phyloP scores from a whole-genome alignment of 176 grass and related monocot species.

The Paspalum notatum region DNA sequence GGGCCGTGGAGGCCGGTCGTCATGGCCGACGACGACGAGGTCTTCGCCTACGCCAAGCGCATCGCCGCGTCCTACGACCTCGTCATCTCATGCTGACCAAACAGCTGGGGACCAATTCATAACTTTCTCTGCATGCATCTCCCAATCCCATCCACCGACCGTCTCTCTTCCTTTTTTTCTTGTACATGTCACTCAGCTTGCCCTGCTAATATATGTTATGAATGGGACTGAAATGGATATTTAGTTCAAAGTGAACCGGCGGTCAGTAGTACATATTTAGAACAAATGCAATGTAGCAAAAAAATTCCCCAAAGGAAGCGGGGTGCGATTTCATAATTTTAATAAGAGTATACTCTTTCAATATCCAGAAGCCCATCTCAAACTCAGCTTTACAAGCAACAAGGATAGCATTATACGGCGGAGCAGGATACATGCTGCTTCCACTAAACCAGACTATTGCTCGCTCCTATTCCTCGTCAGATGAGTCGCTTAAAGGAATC shows the following conservation, averaged over 20 bases:
- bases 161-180: too few relatives aligned
- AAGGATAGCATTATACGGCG: background rate
- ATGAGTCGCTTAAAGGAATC: constrained; percentile 45
- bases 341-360: background rate
- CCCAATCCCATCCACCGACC: too few relatives aligned
- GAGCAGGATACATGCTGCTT: background rate
- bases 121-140: too few relatives aligned
- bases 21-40: constrained; percentile 85
- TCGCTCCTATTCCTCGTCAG: constrained; percentile 61
- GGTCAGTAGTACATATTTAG: too few relatives aligned
- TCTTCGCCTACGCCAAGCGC: constrained; percentile 62
- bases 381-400: constrained; percentile 5
- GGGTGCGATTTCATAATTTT: background rate
- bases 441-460: background rate
- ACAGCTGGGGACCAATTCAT: too few relatives aligned
- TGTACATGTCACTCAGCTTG: too few relatives aligned
- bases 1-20: constrained; percentile 71
- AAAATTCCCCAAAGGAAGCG: background rate
- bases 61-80: constrained; percentile 67
- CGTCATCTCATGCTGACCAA: constrained; percentile 85
- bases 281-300: background rate
- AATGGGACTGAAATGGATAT: too few relatives aligned
- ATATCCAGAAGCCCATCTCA: background rate
- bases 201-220: too few relatives aligned
- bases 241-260: too few relatives aligned